These are phyloP conservation scores for Pseudohyphozyma bogoriensis DNA, from an alignment of 768 basidiomycete species.

Conservation along the genomic window DNA sequence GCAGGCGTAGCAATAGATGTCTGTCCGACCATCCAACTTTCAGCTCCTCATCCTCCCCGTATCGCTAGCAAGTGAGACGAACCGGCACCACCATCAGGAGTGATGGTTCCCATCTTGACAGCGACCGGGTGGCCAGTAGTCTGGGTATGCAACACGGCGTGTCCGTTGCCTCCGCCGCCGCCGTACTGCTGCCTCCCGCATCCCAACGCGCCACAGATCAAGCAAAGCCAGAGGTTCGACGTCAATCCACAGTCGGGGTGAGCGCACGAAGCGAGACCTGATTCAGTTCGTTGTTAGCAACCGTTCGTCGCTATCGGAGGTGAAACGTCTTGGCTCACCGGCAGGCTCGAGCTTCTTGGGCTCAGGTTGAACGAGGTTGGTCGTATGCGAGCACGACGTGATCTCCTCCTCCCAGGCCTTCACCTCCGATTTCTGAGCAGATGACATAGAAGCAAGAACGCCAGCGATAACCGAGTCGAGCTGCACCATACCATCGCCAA, in stretches of 20 bases:
- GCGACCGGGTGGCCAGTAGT: conserved; percentile 64
- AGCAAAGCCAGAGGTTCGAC: conserved; percentile 89
- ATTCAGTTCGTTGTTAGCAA: neutral
- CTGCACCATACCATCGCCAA: conserved; percentile 33
- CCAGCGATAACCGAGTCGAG: conserved; percentile 48
- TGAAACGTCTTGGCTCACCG: conserved; percentile 41
- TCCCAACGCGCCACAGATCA: conserved; percentile 78
- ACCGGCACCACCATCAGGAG: conserved; percentile 87
- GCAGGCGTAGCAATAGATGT: conserved; percentile 88
- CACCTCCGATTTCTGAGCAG: conserved; percentile 84
- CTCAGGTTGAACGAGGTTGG: conserved; percentile 47
- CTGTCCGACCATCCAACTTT: conserved; percentile 41
- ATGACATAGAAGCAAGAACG: conserved; percentile 71
- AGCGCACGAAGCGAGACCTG: conserved; percentile 70
- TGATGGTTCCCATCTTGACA: conserved; percentile 93
- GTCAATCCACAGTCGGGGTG: conserved; percentile 61
- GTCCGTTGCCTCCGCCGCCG: conserved; percentile 62
- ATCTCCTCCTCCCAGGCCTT: conserved; percentile 98
- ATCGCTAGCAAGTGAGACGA: conserved; percentile 29
- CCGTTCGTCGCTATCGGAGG: too few species aligned
- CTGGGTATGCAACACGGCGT: conserved; percentile 69
- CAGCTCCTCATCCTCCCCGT: neutral
- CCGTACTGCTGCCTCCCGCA: conserved; percentile 73
- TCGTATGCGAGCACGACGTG: conserved; percentile 68
- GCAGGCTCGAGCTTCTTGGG: conserved; percentile 45